phyloP scores from a whole-genome alignment of 441 rosid species.

The Geranium incanum region DNA sequence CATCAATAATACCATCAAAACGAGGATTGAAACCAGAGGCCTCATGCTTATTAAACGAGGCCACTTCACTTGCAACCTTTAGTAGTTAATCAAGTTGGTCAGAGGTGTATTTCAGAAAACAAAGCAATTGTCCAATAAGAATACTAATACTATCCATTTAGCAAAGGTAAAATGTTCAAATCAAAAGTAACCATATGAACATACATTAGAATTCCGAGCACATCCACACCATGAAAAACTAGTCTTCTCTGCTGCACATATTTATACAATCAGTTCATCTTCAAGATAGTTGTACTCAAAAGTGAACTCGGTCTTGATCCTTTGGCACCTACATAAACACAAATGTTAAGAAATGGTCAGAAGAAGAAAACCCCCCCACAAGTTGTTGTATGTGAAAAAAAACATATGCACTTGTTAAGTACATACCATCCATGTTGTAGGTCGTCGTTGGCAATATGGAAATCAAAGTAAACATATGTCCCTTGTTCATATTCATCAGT shows the following conservation, averaged over 20 bases:
- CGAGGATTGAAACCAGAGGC: too few relatives aligned
- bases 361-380: neutral
- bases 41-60: too few relatives aligned
- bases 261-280: constrained; percentile 55
- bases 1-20: too few relatives aligned
- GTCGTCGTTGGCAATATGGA: constrained; percentile 76
- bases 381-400: neutral
- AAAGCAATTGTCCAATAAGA: too few relatives aligned
- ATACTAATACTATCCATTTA: too few relatives aligned
- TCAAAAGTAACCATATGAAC: neutral
- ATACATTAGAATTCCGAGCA: neutral
- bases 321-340: constrained; percentile 64
- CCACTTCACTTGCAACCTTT: too few relatives aligned
- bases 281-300: constrained; percentile 89
- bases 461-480: constrained; percentile 90
- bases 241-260: neutral
- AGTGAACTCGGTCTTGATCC: constrained; percentile 90
- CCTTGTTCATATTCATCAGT: constrained; percentile 97
- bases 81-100: too few relatives aligned
- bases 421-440: constrained; percentile 81
- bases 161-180: neutral
- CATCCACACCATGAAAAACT: neutral
- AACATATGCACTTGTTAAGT: neutral
- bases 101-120: too few relatives aligned
- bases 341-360: neutral